Base-by-base conservation (phyloP, 768 basidiomycete genomes). In the Rhizopogon vulgaris region DNA sequence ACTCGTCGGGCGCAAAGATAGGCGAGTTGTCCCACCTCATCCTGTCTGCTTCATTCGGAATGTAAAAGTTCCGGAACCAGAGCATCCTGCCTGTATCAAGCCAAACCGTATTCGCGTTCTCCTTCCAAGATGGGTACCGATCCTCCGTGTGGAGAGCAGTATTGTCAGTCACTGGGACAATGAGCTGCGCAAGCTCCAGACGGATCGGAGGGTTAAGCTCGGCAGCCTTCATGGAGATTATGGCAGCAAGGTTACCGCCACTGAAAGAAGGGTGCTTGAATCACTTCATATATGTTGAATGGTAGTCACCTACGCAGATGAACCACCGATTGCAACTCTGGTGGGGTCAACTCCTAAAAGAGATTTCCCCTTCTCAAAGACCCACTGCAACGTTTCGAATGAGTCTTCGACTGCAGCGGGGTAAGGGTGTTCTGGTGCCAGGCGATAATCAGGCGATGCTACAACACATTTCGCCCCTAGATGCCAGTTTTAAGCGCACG, bases 121-220 rank as follows among this genome's bases (percentile, higher is more conserved):
- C 75, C 14, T 67, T 68, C 85, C 87, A 88, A 4, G 76, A 77
- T 15, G 62, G 63, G 57, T 79, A 72, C 4, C 63, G 65, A 14
- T 57, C 54, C 2, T 58, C 73, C 41, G 59, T 69, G 53, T 56
- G 71, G 70, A 60, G 60, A 6, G 82, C 80, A 14, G 87, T 88
- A 72, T 88, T 89, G 62, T 90, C 85, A 2, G 78, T 82, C 25
- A 88, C 86, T 0, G 87, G 87, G 4, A 88, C 87, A 39, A 87
- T 75, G 48, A 89, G 74, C 6, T 87, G 72, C 57, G 83, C 83
- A 66, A 84, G 80, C 3, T 76, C 57, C 41, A 87, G 61, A 3
- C 78, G 76, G 45, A 84, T 78, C 4, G 77, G 74, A 2, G 77
- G 78, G 9, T 60, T 58, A 28, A 70, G 60, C 38, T 76, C 68